Evolutionary conservation across 2,329 filamentous ascomycete genomes (phyloP).

Genomic region (Aureobasidium sp.): DNA sequence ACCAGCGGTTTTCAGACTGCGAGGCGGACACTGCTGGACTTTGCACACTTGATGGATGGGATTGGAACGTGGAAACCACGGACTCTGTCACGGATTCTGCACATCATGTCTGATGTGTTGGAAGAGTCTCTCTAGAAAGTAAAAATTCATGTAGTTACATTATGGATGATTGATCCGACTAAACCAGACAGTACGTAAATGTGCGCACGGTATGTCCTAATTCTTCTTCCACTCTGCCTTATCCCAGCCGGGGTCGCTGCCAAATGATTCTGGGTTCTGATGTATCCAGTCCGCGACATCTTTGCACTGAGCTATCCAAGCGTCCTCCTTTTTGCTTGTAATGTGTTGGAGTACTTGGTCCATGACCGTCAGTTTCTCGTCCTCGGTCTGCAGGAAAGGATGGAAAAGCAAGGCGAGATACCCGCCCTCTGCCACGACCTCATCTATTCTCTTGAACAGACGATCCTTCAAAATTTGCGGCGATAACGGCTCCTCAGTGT

Average conservation of each 20-base stretch:
- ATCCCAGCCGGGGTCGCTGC: conserved; percentile 27
- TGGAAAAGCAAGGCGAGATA: conserved; percentile 29
- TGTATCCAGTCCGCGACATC: conserved; percentile 26
- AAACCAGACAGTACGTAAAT: not conserved
- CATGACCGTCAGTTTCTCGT: conserved; percentile 24
- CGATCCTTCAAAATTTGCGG: conserved; percentile 21
- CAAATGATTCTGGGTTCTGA: conserved; percentile 22
- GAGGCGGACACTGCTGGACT: conserved; percentile 46
- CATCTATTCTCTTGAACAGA: conserved; percentile 25
- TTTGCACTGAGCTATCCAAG: conserved; percentile 27
- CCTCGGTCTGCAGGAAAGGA: conserved; percentile 26
- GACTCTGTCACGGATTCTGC: conserved; percentile 46
- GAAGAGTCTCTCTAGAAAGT: conserved; percentile 26
- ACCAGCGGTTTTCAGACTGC: conserved; percentile 46
- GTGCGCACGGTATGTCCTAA: not conserved
- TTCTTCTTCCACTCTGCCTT: conserved; percentile 26
- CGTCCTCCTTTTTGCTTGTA: conserved; percentile 21
- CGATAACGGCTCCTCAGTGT: conserved; percentile 19
- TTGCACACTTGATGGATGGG: conserved; percentile 47
- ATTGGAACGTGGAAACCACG: conserved; percentile 46
- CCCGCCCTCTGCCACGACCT: conserved; percentile 24
- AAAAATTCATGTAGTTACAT: not conserved
- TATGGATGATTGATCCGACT: not conserved
- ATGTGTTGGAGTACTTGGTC: conserved; percentile 25
- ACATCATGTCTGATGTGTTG: conserved; percentile 49